Percentiles rank a stretch among this genome's conserved stretches.
These are phyloP conservation scores for Lactuca saligna DNA, from an alignment of 129 eudicot species.

Conservation along the genomic window DNA sequence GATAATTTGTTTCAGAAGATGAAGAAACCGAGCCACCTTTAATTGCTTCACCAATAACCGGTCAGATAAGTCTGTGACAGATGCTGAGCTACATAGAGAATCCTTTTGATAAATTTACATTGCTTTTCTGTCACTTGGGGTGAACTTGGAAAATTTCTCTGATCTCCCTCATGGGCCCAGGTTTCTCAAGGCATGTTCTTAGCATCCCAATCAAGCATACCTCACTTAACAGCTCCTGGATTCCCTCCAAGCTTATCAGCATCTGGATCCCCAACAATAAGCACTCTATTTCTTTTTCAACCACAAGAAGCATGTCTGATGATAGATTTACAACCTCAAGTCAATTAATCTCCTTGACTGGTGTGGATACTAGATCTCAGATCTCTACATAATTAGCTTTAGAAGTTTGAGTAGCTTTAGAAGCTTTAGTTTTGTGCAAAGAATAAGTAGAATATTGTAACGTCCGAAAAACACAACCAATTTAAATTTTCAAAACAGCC, in stretches of 20 bases:
- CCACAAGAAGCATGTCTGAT: slow-evolving; percentile 40
- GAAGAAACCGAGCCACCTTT: slow-evolving; percentile 46
- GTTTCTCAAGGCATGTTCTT: slow-evolving; percentile 57
- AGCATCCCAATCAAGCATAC: slow-evolving; percentile 80
- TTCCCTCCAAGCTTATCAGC: slow-evolving; percentile 81
- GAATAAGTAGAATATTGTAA: too few species aligned
- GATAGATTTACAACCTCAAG: slow-evolving; percentile 50
- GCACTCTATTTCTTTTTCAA: slow-evolving; percentile 60
- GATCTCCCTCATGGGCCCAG: slow-evolving; percentile 51
- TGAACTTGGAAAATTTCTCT: not conserved
- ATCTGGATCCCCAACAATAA: slow-evolving; percentile 79
- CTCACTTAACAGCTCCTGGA: slow-evolving; percentile 83
- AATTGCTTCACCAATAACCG: slow-evolving; percentile 37
- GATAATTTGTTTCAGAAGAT: slow-evolving; percentile 39
- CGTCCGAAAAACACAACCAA: too few species aligned
- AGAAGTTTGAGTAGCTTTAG: too few species aligned
- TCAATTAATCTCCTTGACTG: slow-evolving; percentile 60
- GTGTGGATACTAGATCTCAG: slow-evolving; percentile 43
- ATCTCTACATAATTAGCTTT: slow-evolving; percentile 36
- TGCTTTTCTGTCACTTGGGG: not conserved
- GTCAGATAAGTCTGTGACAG: slow-evolving; percentile 44
- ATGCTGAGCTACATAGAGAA: slow-evolving; percentile 36
- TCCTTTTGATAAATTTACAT: too few species aligned
- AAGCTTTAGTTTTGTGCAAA: too few species aligned
- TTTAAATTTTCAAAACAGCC: too few species aligned